Evolutionary conservation across 1,284 basidiomycete species (phyloP), one percentile per base, ranked within the genome.

Genomic region (Irpex rosettiformis): DNA sequence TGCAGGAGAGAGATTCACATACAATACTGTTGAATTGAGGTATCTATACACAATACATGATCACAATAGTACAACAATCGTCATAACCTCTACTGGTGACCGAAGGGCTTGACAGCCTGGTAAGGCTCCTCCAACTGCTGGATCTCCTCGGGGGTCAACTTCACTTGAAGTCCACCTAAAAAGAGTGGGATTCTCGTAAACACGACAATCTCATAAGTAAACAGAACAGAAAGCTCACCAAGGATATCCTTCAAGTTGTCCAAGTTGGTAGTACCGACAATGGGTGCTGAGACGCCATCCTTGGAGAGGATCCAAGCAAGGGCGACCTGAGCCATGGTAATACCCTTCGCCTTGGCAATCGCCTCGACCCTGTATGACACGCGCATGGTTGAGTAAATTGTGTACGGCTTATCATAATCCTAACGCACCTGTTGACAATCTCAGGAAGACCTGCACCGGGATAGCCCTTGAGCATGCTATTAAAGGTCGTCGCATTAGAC

Each of bases 291-390:
- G 10, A 84, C 77, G 43, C 69, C 77, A 72, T 72, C 67, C 58
- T 64, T 65, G 10, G 64, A 18, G 25, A 83, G 58, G 3, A 69
- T 65, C 83, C 84, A 86, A 10, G 83, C 83, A 5, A 82, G 61
- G 3, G 78, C 74, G 33, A 86, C 72, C 64, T 85, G 83, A 1
- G 82, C 80, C 84, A 87, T 87, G 61, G 72, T 75, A 52, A 80
- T 65, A 1, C 74, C 76, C 53, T 69, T 72, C 66, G 81, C 80
- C 62, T 78, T 78, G 6, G 84, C 80, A 25, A 86, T 61, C 60
- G 81, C 77, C 61, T 83, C 78, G 28, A 85, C 77, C 11, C 78
- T 77, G 54, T 13, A 8, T 22, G 22, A 18, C 21, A 16, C n/a
- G 30, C 42, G 6, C 11, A 48, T n/a, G n/a, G n/a, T 54, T 42